phyloP scores from a whole-genome alignment of 768 basidiomycete species.

The Suillus subluteus region DNA sequence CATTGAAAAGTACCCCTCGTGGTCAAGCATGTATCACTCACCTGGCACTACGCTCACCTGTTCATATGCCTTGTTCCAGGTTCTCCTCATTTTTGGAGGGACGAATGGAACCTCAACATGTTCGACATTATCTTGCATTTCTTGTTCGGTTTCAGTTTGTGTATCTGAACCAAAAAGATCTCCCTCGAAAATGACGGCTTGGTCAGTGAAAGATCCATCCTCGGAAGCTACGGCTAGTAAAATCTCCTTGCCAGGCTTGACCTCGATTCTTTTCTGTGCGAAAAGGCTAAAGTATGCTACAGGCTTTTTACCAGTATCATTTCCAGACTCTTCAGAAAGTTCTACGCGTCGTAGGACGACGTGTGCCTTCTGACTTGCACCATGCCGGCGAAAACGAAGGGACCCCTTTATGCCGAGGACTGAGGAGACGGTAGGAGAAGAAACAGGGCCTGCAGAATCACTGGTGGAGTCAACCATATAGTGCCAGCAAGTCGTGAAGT shows the following conservation, averaged over 20 bases:
- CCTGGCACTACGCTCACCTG: slow-evolving; percentile 43
- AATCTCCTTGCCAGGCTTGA: slow-evolving; percentile 73
- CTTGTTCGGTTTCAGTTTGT: slow-evolving; percentile 44
- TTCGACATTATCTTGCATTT: slow-evolving; percentile 45
- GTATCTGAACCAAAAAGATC: slow-evolving; percentile 43
- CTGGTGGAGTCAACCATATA: slow-evolving; percentile 42
- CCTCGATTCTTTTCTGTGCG: slow-evolving; percentile 69
- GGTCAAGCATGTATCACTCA: slow-evolving; percentile 34
- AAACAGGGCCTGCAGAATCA: slow-evolving; percentile 35
- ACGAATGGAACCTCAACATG: slow-evolving; percentile 42
- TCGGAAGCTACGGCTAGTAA: slow-evolving; percentile 59
- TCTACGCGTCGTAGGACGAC: slow-evolving; percentile 67
- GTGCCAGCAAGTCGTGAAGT: slow-evolving; percentile 17
- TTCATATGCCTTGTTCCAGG: slow-evolving; percentile 56
- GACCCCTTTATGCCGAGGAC: slow-evolving; percentile 63
- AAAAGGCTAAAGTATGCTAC: slow-evolving; percentile 64
- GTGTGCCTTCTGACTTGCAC: slow-evolving; percentile 69
- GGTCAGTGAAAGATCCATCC: slow-evolving; percentile 58
- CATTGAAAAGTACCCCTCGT: slow-evolving; percentile 4
- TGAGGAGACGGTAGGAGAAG: slow-evolving; percentile 47
- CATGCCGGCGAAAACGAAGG: slow-evolving; percentile 69
- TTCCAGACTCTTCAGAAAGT: slow-evolving; percentile 46
- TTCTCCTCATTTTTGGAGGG: slow-evolving; percentile 68
- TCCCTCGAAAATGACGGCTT: slow-evolving; percentile 61
- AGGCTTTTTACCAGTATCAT: slow-evolving; percentile 41